Conservation (phyloP, 1,139 yeast genomes). For the Hansenula lynferdii region DNA sequence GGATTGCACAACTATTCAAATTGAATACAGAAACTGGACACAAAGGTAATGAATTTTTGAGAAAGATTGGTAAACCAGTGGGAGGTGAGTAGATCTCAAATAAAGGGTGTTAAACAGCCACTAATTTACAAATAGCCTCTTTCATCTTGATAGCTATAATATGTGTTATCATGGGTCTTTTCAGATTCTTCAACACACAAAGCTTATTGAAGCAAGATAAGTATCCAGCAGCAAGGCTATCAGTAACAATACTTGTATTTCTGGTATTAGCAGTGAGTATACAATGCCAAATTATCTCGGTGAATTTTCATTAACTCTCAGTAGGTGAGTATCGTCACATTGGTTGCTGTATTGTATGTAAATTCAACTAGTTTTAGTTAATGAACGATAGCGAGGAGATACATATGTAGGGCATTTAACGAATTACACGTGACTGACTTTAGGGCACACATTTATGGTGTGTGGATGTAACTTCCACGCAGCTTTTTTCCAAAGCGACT, state of each 20-base stretch:
- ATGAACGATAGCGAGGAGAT: no score
- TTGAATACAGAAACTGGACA: constrained; percentile 20
- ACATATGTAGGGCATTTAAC: neutral
- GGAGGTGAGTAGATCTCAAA: constrained; percentile 15
- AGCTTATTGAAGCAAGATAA: constrained; percentile 35
- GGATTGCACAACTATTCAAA: constrained; percentile 47
- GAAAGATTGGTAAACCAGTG: constrained; percentile 19
- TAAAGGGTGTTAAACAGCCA: neutral
- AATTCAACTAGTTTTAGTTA: neutral
- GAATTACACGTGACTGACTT: neutral
- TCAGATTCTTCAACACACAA: constrained; percentile 43
- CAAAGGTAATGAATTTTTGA: constrained; percentile 5
- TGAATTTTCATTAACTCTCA: neutral
- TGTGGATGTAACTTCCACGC: neutral
- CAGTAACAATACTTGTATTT: constrained; percentile 30
- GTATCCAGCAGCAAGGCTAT: constrained; percentile 45
- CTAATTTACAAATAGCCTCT: constrained; percentile 19
- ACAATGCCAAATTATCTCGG: neutral
- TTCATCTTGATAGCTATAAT: constrained; percentile 38
- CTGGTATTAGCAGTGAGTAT: constrained; percentile 31
- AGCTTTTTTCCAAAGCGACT: no score
- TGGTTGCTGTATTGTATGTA: constrained; percentile 12
- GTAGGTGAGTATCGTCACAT: constrained; percentile 11
- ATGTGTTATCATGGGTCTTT: constrained; percentile 35
- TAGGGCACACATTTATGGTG: neutral